These are phyloP conservation scores for Trichoderma oligosporum DNA, from an alignment of 2,329 filamentous ascomycete genomes.

Conservation along the genomic window DNA sequence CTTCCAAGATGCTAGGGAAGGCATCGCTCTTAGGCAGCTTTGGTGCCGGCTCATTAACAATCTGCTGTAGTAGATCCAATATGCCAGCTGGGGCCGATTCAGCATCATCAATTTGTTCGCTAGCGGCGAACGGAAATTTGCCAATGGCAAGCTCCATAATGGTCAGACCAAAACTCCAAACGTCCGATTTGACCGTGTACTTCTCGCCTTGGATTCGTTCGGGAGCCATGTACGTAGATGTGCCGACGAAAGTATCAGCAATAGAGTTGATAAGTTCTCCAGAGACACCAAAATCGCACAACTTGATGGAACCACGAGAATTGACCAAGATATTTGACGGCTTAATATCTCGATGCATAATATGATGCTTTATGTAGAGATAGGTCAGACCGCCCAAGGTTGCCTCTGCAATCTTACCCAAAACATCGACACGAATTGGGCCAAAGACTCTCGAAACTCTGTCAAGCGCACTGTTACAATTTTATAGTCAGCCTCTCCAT, in stretches of 20 bases:
- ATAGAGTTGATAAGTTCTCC: conserved; percentile 97
- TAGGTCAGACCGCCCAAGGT: conserved; percentile 91
- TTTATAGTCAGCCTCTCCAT: not conserved
- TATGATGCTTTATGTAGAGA: conserved; percentile 90
- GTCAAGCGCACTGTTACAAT: conserved; percentile 69
- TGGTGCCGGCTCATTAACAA: conserved; percentile 92
- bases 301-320: conserved; percentile 88
- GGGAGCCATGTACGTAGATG: conserved; percentile 98
- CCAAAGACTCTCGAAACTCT: conserved; percentile 92
- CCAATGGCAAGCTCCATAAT: conserved; percentile 98
- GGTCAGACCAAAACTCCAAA: conserved; percentile 94
- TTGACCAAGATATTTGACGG: conserved; percentile 97
- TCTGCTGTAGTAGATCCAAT: conserved; percentile 91
- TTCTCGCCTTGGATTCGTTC: conserved; percentile 95
- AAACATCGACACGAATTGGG: conserved; percentile 88
- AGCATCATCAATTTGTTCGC: conserved; percentile 64
- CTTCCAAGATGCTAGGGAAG: conserved; percentile 89
- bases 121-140: conserved; percentile 87
- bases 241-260: conserved; percentile 96
- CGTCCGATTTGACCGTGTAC: conserved; percentile 97
- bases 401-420: conserved; percentile 96
- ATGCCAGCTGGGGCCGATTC: conserved; percentile 90
- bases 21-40: conserved; percentile 94
- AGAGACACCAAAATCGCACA: conserved; percentile 98
- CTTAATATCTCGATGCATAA: conserved; percentile 99